Evolutionary conservation across 78 protist genomes (phyloP), one percentile per base, ranked within the genome.

Genomic region (Dictyostelium intermedium): DNA sequence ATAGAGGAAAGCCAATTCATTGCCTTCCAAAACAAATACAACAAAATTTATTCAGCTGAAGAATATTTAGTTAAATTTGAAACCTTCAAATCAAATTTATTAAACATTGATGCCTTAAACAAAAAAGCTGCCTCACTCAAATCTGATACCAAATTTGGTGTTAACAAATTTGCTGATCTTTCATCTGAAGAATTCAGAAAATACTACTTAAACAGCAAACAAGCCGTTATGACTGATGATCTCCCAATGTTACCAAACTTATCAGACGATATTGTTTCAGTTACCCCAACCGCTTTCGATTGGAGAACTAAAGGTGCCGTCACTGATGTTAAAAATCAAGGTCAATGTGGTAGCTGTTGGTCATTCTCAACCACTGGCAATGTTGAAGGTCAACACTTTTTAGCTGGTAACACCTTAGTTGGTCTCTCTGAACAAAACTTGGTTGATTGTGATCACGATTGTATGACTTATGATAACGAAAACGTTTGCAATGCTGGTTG

Each of bases 401-500:
- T 82, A 45, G 27, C 60, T 1, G 45, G 30, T 16, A 60, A 60
- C 9, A 47, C 60, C 2, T 34, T 82, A 13, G 86, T 82, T n/a
- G 50, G 66, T 56, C 47, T 82, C 16, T 82, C 86, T 18, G 86
- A 82, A 82, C 86, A 82, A 82, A 50, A 82, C 13, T 82, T 82
- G 25, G 74, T 82, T 35, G 86, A 82, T 60, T 82, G 86, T 56
- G 61, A 69, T 45, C 32, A 32, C n/a, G 7, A 18, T 61, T 85
- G 89, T 66, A 93, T 45, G 98, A 82, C 41, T 60, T 77, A 77
- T n/a, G 82, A 77, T 7, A 27, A 27, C 32, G 11, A 77, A 77
- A 39, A 77, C 9, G n/a, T 27, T 18, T 77, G 96, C n/a, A 84
- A 96, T 87, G 47, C 35, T 32, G 98, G 98, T 72, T 97, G 98